Conservation (phyloP, 345 rosid genomes). For the Populus alba region DNA sequence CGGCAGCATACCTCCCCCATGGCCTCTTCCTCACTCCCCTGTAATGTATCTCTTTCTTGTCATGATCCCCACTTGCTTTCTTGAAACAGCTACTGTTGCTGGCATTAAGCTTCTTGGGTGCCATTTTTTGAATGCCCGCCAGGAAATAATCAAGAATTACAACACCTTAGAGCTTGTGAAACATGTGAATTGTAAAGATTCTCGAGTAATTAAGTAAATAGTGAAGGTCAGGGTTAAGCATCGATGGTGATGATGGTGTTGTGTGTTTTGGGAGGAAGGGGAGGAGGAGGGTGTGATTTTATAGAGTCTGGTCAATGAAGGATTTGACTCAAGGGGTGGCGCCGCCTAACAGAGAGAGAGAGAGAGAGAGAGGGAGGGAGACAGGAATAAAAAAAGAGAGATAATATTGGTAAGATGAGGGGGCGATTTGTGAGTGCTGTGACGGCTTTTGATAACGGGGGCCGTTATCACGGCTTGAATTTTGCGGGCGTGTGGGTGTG, state of each 20-base stretch:
- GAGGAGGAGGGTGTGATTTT: background rate
- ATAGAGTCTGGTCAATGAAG: background rate
- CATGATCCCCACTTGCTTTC: background rate
- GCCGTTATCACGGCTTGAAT: constrained; percentile 23
- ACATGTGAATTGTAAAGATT: too few species aligned
- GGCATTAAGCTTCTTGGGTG: constrained; percentile 24
- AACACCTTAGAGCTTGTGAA: too few species aligned
- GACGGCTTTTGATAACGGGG: background rate
- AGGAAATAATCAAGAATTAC: background rate
- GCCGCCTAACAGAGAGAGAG: too few species aligned
- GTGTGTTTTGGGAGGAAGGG: background rate
- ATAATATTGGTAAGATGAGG: too few species aligned
- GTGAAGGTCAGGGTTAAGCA: too few species aligned
- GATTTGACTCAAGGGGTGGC: background rate
- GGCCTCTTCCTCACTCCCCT: constrained; percentile 72
- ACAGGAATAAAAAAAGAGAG: background rate
- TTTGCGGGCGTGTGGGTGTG: background rate
- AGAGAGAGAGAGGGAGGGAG: background rate
- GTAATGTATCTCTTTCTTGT: constrained; percentile 37
- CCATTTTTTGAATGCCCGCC: constrained; percentile 21
- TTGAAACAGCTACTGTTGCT: background rate
- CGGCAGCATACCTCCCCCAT: constrained; percentile 81
- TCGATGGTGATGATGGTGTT: too few species aligned
- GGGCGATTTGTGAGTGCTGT: too few species aligned
- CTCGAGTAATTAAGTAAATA: too few species aligned